Conservation (phyloP, 2,329 filamentous ascomycete genomes). For the Dactylella cylindrospora region DNA sequence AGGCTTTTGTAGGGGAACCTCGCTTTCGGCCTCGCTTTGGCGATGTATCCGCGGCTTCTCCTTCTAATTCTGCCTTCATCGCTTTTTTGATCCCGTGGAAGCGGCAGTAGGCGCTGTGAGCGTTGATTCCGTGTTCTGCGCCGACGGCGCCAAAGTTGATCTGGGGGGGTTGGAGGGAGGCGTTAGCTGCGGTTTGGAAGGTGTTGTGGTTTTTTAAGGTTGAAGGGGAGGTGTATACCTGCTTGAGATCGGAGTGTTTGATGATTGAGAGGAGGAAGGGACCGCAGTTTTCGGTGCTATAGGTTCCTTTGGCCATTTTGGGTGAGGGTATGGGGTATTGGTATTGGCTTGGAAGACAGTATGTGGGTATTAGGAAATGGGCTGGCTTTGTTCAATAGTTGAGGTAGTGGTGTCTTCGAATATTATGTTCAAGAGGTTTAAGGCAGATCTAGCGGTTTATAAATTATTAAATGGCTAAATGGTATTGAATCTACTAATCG, state of each 20-base stretch:
- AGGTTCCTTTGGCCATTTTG: slow-evolving; percentile 9
- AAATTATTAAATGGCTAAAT: not conserved
- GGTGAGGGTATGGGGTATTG: not conserved
- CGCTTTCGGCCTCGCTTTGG: slow-evolving; percentile 21
- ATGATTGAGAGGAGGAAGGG: slow-evolving; percentile 27
- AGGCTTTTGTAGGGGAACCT: not conserved
- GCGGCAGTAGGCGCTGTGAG: slow-evolving; percentile 34
- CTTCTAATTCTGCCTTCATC: slow-evolving; percentile 15
- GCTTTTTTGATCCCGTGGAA: slow-evolving; percentile 35
- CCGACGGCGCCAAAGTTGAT: slow-evolving; percentile 31
- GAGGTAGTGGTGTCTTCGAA: not conserved
- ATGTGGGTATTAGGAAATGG: not conserved
- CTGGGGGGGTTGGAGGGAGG: not conserved
- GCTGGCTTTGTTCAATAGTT: not conserved
- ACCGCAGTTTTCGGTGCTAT: slow-evolving; percentile 8
- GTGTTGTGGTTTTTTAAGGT: not conserved
- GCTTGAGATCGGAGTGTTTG: slow-evolving; percentile 35
- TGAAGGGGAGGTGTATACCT: slow-evolving; percentile 1
- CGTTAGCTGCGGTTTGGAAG: not conserved
- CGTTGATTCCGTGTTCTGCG: slow-evolving; percentile 30
- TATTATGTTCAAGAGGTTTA: not conserved
- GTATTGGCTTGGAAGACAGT: too few species aligned
- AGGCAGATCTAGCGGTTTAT: not conserved
- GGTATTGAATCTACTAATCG: not conserved
- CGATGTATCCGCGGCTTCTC: not conserved